phyloP scores from a whole-genome alignment of 2,329 filamentous ascomycete genomes.

The Microsporum ferrugineum region DNA sequence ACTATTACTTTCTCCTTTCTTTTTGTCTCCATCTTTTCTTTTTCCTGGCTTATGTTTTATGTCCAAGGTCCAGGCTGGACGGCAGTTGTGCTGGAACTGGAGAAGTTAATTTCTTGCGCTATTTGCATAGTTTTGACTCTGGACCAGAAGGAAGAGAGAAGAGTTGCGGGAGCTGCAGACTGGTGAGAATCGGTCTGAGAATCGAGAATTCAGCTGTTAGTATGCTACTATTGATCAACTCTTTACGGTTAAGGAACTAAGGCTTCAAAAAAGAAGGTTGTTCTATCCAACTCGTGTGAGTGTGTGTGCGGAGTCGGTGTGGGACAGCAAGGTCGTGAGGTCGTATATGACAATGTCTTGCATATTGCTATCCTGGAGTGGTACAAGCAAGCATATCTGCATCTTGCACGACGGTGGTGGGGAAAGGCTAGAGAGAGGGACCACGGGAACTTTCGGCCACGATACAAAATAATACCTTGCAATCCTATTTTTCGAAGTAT shows the following conservation, averaged over 20 bases:
- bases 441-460: neutral
- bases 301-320: neutral
- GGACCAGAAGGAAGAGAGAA: neutral
- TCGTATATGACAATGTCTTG: constrained; percentile 12
- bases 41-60: neutral
- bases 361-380: constrained; percentile 10
- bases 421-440: neutral
- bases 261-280: constrained; percentile 4
- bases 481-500: neutral
- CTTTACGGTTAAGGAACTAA: neutral
- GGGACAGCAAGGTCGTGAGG: constrained; percentile 3
- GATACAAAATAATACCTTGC: neutral
- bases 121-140: neutral
- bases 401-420: constrained; percentile 2
- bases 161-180: neutral
- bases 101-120: neutral
- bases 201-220: neutral
- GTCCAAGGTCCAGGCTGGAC: neutral
- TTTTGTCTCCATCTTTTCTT: constrained; percentile 2
- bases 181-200: neutral
- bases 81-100: neutral
- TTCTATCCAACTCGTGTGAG: neutral
- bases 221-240: neutral
- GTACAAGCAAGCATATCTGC: constrained; percentile 8
- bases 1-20: neutral